Percentiles rank a stretch among this genome's conserved stretches.
phyloP scores from a whole-genome alignment of 768 basidiomycete genomes.

The Auriculariales sp. region DNA sequence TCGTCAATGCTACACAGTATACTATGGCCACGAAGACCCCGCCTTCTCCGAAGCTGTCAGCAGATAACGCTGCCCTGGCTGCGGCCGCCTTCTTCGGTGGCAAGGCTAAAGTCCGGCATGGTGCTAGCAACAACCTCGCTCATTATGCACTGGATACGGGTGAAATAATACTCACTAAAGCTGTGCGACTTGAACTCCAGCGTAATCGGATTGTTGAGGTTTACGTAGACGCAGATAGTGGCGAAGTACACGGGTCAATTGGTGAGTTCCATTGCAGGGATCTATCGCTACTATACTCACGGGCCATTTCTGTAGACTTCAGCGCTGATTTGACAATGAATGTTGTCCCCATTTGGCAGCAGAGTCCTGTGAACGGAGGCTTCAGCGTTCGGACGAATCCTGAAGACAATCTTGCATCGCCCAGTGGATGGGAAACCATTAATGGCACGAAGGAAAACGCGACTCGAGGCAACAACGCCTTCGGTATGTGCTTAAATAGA shows the following conservation, averaged over 20 bases:
- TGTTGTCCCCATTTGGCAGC: not conserved
- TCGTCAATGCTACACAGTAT: not conserved
- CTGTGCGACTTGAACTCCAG: conserved; percentile 27
- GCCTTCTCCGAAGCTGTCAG: not conserved
- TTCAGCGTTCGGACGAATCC: not conserved
- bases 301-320: conserved; percentile 13
- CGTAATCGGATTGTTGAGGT: conserved; percentile 33
- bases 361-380: not conserved
- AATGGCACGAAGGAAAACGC: conserved; percentile 16
- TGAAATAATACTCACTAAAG: conserved; percentile 23
- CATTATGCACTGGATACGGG: conserved; percentile 27
- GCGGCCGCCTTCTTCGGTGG: not conserved
- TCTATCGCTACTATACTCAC: conserved; percentile 35
- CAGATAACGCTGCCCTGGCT: not conserved
- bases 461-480: conserved; percentile 26
- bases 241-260: too few relatives aligned
- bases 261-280: conserved; percentile 28
- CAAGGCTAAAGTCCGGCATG: conserved; percentile 15
- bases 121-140: conserved; percentile 23
- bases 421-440: conserved; percentile 25
- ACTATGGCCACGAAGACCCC: too few relatives aligned
- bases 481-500: too few relatives aligned
- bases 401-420: conserved; percentile 22
- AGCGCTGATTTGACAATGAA: not conserved
- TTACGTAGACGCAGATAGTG: conserved; percentile 40